These are phyloP conservation scores for Alternaria infectoria DNA, from an alignment of 2,329 filamentous ascomycete species.

Conservation along the genomic window DNA sequence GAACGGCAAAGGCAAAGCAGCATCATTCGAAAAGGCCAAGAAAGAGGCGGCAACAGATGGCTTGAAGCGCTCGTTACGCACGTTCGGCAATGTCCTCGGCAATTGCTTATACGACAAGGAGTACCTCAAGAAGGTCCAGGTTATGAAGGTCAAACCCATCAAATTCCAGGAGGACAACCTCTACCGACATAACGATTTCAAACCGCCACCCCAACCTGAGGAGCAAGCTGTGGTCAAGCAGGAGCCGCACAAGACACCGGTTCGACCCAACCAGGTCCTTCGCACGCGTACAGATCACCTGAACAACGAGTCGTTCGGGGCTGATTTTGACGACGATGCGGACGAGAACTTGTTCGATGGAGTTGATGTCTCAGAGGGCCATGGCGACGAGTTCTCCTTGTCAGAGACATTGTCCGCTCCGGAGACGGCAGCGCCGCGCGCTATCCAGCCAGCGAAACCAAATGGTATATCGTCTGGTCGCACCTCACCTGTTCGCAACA, in stretches of 20 bases:
- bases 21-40: slow-evolving; percentile 97
- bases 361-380: slow-evolving; percentile 65
- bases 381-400: slow-evolving; percentile 59
- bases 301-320: slow-evolving; percentile 40
- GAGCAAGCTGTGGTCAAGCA: slow-evolving; percentile 37
- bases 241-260: slow-evolving; percentile 33
- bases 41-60: slow-evolving; percentile 97
- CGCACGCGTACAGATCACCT: slow-evolving; percentile 44
- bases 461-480: slow-evolving; percentile 27
- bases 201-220: slow-evolving; percentile 51
- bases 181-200: slow-evolving; percentile 80
- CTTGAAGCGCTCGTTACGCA: slow-evolving; percentile 85
- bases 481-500: slow-evolving; percentile 29
- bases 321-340: slow-evolving; percentile 62
- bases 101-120: slow-evolving; percentile 99
- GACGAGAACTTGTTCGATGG: slow-evolving; percentile 64
- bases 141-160: slow-evolving; percentile 79
- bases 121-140: slow-evolving; percentile 87
- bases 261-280: slow-evolving; percentile 29
- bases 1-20: slow-evolving; percentile 93
- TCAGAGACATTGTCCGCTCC: slow-evolving; percentile 27
- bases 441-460: slow-evolving; percentile 18
- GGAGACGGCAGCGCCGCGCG: slow-evolving; percentile 19
- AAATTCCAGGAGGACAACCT: slow-evolving; percentile 81
- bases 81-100: slow-evolving; percentile 95